Percentiles rank a stretch among this genome's conserved stretches.
Conservation (phyloP, 495 filamentous ascomycete genomes). For the Baudoinia panamericana region DNA sequence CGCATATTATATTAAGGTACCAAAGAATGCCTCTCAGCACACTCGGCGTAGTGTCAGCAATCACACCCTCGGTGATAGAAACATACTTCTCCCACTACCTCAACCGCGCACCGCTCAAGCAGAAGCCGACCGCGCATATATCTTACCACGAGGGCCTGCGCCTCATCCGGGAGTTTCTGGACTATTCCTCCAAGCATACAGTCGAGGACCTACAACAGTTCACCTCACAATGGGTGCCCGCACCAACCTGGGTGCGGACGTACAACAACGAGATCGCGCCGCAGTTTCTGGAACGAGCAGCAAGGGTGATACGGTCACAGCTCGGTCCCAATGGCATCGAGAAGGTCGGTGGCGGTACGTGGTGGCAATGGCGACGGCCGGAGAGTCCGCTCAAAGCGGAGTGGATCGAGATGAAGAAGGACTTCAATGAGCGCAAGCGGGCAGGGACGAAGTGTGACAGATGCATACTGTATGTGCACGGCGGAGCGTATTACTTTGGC, state of each 20-base stretch:
- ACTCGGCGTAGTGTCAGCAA: constrained; percentile 53
- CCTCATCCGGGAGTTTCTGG: constrained; percentile 71
- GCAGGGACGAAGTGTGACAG: constrained; percentile 45
- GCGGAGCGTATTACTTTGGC: constrained; percentile 74
- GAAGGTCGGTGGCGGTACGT: constrained; percentile 64
- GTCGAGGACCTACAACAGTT: constrained; percentile 88
- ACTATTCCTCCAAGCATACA: constrained; percentile 68
- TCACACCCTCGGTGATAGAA: constrained; percentile 65
- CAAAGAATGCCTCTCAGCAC: constrained; percentile 54
- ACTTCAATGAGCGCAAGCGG: constrained; percentile 59
- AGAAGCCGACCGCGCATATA: constrained; percentile 73
- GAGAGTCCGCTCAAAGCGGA: constrained; percentile 58
- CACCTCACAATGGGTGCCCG: constrained; percentile 77
- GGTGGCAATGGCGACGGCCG: constrained; percentile 85
- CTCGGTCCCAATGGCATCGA: constrained; percentile 62
- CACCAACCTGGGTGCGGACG: constrained; percentile 74
- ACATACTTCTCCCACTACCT: constrained; percentile 75
- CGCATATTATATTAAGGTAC: no score
- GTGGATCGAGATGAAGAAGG: constrained; percentile 88
- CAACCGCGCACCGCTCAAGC: constrained; percentile 56
- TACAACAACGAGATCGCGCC: constrained; percentile 58
- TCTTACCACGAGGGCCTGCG: constrained; percentile 92
- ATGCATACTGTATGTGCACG: constrained; percentile 89
- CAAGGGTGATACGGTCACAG: constrained; percentile 48
- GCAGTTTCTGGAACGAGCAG: constrained; percentile 46